These are phyloP conservation scores for Leishmania amazonensis DNA, from an alignment of 208 protist genomes.

Conservation along the genomic window DNA sequence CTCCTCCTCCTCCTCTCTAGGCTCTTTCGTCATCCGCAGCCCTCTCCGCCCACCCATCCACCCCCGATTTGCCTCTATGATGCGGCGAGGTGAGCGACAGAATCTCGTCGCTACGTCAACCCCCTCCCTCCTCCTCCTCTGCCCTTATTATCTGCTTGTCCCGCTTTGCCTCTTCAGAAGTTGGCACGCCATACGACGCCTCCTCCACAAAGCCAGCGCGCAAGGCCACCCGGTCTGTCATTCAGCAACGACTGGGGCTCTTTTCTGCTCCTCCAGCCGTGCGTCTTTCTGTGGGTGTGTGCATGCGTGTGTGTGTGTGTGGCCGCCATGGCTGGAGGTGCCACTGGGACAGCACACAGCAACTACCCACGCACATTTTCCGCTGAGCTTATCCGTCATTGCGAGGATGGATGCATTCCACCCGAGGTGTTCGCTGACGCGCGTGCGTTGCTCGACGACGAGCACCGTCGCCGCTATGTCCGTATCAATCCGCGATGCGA, in stretches of 20 bases:
- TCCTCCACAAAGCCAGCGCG: not conserved
- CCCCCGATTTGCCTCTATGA: not conserved
- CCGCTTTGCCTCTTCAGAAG: not conserved
- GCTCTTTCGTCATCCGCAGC: not conserved
- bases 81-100: not conserved
- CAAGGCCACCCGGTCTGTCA: not conserved
- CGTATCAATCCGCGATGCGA: slow-evolving; percentile 48
- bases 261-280: not conserved
- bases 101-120: not conserved
- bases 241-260: not conserved
- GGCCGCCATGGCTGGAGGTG: not conserved
- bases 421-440: slow-evolving; percentile 65
- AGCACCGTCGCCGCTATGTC: slow-evolving; percentile 47
- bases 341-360: not conserved
- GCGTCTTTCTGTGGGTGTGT: not conserved
- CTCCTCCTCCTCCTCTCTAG: not conserved
- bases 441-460: slow-evolving; percentile 4
- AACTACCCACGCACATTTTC: slow-evolving; percentile 62
- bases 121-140: not conserved
- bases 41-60: not conserved
- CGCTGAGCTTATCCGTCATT: slow-evolving; percentile 50
- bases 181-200: not conserved
- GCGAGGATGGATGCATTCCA: slow-evolving; percentile 41
- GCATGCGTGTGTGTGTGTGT: slow-evolving; percentile 11
- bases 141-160: slow-evolving; percentile 3